A percentile compares a stretch with the other conserved stretches of the same genome.
Evolutionary conservation across 768 basidiomycete genomes (phyloP).

Genomic region (Russula vinacea): DNA sequence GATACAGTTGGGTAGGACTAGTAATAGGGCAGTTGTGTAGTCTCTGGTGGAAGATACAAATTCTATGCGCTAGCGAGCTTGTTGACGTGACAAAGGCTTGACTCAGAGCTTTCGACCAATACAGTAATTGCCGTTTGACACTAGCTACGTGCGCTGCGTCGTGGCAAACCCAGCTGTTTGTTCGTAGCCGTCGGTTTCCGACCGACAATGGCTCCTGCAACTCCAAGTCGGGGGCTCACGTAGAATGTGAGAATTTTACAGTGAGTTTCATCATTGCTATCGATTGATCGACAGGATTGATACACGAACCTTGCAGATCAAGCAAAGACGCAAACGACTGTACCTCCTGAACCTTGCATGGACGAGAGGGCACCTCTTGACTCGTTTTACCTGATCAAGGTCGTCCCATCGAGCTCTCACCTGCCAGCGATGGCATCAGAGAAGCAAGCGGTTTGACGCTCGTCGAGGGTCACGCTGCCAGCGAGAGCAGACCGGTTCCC

Average conservation of each 20-base stretch:
- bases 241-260: slow-evolving; percentile 8
- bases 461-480: background rate
- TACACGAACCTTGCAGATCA: slow-evolving; percentile 13
- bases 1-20: background rate
- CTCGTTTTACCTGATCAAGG: background rate
- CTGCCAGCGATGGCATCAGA: background rate
- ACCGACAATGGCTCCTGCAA: background rate
- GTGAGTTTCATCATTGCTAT: slow-evolving; percentile 4
- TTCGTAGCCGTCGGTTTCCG: background rate
- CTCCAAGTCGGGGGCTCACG: background rate
- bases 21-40: slow-evolving; percentile 2
- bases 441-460: background rate
- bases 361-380: background rate
- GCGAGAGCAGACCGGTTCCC: background rate
- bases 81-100: background rate
- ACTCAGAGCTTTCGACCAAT: too few relatives aligned
- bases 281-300: background rate
- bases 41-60: slow-evolving; percentile 1
- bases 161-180: too few relatives aligned
- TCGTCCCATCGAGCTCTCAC: background rate
- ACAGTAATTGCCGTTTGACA: too few relatives aligned
- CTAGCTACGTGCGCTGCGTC: too few relatives aligned
- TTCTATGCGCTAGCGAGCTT: background rate
- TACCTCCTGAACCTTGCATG: slow-evolving; percentile 1
- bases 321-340: slow-evolving; percentile 22